phyloP scores from a whole-genome alignment of 2,329 filamentous ascomycete species.

The Dactylellina haptotyla region DNA sequence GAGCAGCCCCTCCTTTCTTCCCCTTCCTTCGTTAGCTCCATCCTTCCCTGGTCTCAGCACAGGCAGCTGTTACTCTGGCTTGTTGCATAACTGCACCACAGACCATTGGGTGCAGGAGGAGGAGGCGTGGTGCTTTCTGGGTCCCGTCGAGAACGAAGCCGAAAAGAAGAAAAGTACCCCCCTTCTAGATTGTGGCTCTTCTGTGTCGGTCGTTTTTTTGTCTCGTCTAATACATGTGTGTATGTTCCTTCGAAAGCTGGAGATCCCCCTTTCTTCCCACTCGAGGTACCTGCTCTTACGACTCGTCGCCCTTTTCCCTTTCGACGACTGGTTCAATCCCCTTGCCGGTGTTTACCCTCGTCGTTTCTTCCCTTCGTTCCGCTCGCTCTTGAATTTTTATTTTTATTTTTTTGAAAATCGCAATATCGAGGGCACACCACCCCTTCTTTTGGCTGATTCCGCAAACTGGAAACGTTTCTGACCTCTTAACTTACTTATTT shows the following conservation, averaged over 20 bases:
- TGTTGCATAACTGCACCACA: conserved; percentile 53
- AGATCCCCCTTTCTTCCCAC: conserved; percentile 40
- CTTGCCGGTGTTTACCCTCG: conserved; percentile 38
- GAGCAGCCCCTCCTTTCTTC: conserved; percentile 51
- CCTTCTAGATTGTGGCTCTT: conserved; percentile 45
- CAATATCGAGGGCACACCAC: conserved; percentile 37
- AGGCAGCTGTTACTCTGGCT: conserved; percentile 55
- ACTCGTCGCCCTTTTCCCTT: conserved; percentile 29
- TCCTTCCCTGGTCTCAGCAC: conserved; percentile 54
- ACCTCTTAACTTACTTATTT: no score
- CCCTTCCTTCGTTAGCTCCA: conserved; percentile 53
- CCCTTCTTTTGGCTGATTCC: conserved; percentile 47
- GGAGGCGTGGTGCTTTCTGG: conserved; percentile 47
- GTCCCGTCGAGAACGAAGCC: conserved; percentile 19
- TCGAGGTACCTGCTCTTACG: no score
- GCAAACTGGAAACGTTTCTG: conserved; percentile 47
- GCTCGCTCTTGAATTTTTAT: conserved; percentile 26
- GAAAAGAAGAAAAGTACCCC: not conserved
- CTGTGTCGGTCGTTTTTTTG: not conserved
- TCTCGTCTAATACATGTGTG: not conserved
- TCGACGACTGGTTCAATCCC: conserved; percentile 42
- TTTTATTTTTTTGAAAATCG: not conserved
- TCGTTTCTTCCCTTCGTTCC: conserved; percentile 54
- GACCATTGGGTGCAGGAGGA: conserved; percentile 41
- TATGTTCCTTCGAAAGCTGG: conserved; percentile 12